Conservation (phyloP, 371 early-diverging fungal genomes). For the Actinomortierella ambigua region DNA sequence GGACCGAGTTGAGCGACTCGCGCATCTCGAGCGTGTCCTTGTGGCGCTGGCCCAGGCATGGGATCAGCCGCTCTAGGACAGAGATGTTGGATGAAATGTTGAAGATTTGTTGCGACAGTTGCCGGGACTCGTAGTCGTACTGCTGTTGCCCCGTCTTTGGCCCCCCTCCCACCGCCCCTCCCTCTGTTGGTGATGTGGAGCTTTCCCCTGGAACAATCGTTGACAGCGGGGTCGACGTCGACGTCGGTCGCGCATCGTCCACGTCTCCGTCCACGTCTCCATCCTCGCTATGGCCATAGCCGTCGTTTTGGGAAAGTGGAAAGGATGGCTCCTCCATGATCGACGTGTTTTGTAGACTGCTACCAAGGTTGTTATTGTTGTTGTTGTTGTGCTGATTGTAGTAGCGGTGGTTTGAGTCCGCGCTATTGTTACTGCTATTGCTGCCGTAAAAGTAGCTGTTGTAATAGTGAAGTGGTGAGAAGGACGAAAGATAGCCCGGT, state of each 20-base stretch:
- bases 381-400: background rate
- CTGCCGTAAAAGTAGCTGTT: too few species aligned
- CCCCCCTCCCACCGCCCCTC: too few species aligned
- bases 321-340: too few species aligned
- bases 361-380: background rate
- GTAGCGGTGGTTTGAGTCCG: background rate
- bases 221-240: background rate
- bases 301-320: too few species aligned
- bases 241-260: too few species aligned
- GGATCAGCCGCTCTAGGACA: constrained; percentile 34
- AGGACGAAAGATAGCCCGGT: too few species aligned
- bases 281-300: too few species aligned
- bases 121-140: constrained; percentile 40
- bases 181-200: too few species aligned
- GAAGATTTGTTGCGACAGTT: constrained; percentile 40
- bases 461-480: too few species aligned
- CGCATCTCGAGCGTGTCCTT: constrained; percentile 42
- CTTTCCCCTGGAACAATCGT: too few species aligned
- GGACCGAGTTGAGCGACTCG: constrained; percentile 18
- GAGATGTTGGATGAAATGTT: constrained; percentile 43
- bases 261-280: too few species aligned
- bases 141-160: background rate
- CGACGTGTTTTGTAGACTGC: too few species aligned
- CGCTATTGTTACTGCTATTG: background rate
- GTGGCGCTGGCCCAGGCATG: constrained; percentile 38